phyloP scores from a whole-genome alignment of 257 asterid species.

The Ehretia macrophylla region DNA sequence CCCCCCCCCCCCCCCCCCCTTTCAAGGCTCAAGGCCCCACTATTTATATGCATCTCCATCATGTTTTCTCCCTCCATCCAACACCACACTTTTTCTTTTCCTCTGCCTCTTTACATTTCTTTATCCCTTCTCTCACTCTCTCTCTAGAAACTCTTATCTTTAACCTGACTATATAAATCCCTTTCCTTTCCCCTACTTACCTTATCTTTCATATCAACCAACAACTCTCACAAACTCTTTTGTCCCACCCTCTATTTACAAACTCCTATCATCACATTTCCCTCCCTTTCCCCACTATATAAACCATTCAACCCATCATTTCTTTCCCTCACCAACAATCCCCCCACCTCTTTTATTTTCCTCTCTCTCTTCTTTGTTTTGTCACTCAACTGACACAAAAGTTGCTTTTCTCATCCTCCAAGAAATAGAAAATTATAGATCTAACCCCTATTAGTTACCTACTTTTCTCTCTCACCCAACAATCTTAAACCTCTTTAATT shows the following conservation, averaged over 20 bases:
- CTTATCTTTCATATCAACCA: conserved; percentile 13
- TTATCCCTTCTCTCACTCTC: background rate
- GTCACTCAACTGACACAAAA: no score
- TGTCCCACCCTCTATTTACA: background rate
- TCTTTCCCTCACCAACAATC: background rate
- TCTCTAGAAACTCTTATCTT: no score
- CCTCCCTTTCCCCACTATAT: conserved; percentile 18
- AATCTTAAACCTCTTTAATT: conserved; percentile 3
- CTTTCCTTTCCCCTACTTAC: conserved; percentile 7
- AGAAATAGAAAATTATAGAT: background rate
- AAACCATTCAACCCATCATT: conserved; percentile 10
- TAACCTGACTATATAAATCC: conserved; percentile 6
- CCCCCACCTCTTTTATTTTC: background rate
- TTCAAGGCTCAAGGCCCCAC: background rate
- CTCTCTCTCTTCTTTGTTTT: background rate
- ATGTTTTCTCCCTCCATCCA: background rate
- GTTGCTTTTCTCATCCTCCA: no score
- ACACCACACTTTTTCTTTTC: background rate
- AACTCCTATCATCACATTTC: background rate
- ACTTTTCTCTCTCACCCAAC: conserved; percentile 20
- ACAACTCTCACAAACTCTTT: conserved; percentile 11
- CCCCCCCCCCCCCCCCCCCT: background rate
- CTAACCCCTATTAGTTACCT: background rate
- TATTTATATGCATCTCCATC: background rate
- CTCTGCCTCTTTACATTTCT: background rate